Evolutionary conservation across 257 asterid genomes (phyloP), one percentile per base, ranked within the genome.

Genomic region (Verbascum thapsus): DNA sequence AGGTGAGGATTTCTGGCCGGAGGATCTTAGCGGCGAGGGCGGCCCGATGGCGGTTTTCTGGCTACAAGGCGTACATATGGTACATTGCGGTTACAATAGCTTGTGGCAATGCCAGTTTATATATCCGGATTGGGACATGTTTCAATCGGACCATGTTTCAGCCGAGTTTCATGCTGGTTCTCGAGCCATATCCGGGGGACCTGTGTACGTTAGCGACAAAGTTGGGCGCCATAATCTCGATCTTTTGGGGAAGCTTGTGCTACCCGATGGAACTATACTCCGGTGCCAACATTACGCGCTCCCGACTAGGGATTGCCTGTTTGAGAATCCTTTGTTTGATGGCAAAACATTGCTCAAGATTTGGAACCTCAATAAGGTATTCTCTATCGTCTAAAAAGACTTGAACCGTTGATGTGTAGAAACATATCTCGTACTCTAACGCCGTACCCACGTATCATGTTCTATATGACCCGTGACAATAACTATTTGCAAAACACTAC

Each of bases 71-170:
- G 81, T 75, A 40, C 85, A 79, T 19, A 75, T 79, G 85, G 42
- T 79, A 13, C 81, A 79, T 4, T 75, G 81, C 19, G 62, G 76
- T 7, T 79, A 75, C 22, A 79, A 75, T 58, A 79, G 85, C 64
- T 48, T 79, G 59, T 79, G 81, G 85, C 75, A 67, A 52, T 81
- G 85, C 12, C 78, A 79, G 5, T 79, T 79, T 53, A 53, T 79
- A 22, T 79, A 70, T 13, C 85, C 85, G 4, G 85, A 79, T 32
- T 75, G 81, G 85, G 85, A 75, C 30, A 79, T 79, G 85, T 79
- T 79, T 52, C 79, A 79, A 52, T 79, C 85, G 1, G 74, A 69
- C 5, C 85, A 79, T 62, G 55, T 72, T 0, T 79, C 81, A 23
- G 85, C 81, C 0, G 79, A 79, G 71, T 79, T 75, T 32, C 85